Evolutionary conservation across 306 rosid species (phyloP), one percentile per base, ranked within the genome.

Genomic region (Fagus sylvatica): DNA sequence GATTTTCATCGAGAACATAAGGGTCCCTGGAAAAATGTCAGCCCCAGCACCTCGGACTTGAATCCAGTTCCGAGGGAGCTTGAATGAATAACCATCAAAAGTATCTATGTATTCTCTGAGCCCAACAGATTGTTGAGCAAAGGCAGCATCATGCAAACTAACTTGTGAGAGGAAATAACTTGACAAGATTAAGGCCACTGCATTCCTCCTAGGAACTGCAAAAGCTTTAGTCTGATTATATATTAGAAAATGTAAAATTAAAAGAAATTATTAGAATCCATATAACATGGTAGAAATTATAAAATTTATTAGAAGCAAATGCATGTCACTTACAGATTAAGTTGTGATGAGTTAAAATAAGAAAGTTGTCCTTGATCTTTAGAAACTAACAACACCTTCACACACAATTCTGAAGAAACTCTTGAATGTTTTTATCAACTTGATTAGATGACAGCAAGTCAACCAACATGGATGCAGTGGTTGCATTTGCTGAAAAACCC

Each of bases 11-110:
- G 13, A 94, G 98, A 83, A 94, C 79, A 84, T 61, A 92, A 73
- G 98, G 98, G 80, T 94, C 98, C 72, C 97, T 89, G 78, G 92
- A 94, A 86, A 94, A 92, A 94, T 90, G 80, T 92, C 98, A 7
- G 98, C 97, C 39, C 97, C 98, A 3, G 96, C 93, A 42, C 98
- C 98, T 46, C 89, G 84, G 13, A 94, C 98, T 84, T 85, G 94
- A 79, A 94, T 92, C 97, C 98, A 94, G 75, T 89, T 94, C 53
- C 78, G 74, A 0, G 98, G 97, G 79, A 90, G 92, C 62, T 80
- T 84, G 69, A 94, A 90, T 4, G 93, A 89, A 85, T 94, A 94
- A 5, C 97, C 98, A 80, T 94, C 98, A 74, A 94, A 94, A 39
- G 92, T 68, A 43, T 92, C 98, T 3, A 92, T 83, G 77, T 88